Percentiles rank a stretch among this genome's conserved stretches.
phyloP scores from a whole-genome alignment of 805 yeast genomes.

The Ogataea haglerorum region DNA sequence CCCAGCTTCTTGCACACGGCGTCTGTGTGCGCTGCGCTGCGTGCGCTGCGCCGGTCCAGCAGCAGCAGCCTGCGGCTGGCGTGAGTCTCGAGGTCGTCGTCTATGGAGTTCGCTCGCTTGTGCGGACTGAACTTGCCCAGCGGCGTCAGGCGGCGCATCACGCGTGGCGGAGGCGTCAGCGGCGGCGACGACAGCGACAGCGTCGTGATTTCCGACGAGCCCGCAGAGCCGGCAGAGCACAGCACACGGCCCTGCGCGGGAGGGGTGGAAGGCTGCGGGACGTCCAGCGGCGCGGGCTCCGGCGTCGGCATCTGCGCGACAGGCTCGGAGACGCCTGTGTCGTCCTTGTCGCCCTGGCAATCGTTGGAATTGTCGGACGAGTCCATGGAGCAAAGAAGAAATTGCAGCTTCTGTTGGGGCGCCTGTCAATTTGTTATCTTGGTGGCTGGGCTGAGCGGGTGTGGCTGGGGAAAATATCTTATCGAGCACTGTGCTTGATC shows the following conservation, averaged over 20 bases:
- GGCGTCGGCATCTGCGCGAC: conserved; percentile 13
- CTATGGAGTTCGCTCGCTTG: conserved; percentile 13
- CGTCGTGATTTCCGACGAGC: conserved; percentile 11
- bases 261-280: conserved; percentile 10
- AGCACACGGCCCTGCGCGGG: conserved; percentile 1
- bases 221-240: conserved; percentile 1
- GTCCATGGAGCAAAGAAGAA: conserved; percentile 9
- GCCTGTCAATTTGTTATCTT: conserved; percentile 7
- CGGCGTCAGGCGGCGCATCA: conserved; percentile 24
- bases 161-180: conserved; percentile 24
- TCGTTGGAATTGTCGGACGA: conserved; percentile 5
- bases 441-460: conserved; percentile 7
- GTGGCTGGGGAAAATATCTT: conserved; percentile 1
- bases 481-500: no score
- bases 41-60: conserved; percentile 10
- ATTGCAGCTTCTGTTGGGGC: conserved; percentile 8
- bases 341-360: conserved; percentile 1
- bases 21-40: conserved; percentile 12
- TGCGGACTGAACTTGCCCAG: conserved; percentile 22
- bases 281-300: conserved; percentile 9
- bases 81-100: conserved; percentile 19
- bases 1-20: conserved; percentile 7
- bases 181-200: conserved; percentile 20
- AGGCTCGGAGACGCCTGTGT: neutral
- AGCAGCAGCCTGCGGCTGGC: conserved; percentile 16